Conservation (phyloP, 1,284 basidiomycete genomes). For the Sanghuangporus baumii region DNA sequence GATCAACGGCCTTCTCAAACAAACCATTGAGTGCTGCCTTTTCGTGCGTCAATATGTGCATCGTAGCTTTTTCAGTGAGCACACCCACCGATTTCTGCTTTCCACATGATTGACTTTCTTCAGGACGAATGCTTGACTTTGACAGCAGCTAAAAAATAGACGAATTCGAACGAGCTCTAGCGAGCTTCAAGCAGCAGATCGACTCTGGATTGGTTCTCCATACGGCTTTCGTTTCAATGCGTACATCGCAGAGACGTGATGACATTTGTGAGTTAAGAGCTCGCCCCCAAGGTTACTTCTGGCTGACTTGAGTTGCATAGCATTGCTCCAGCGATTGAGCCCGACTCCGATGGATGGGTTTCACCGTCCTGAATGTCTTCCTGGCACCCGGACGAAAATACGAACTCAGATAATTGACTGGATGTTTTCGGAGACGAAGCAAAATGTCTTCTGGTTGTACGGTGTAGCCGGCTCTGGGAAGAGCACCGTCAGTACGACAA, state of each 20-base stretch:
- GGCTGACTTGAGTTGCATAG: neutral
- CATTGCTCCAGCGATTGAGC: neutral
- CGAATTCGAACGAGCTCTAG: neutral
- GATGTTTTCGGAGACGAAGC: neutral
- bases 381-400: neutral
- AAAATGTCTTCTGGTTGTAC: neutral
- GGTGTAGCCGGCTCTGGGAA: slow-evolving; percentile 20
- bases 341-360: neutral
- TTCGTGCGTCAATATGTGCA: neutral
- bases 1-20: neutral
- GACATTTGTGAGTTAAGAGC: neutral
- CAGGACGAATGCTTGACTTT: neutral
- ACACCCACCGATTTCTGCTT: too few species aligned
- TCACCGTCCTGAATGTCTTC: neutral
- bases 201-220: neutral
- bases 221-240: neutral
- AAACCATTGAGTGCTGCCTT: neutral
- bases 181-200: neutral
- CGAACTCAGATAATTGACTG: neutral
- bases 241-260: neutral
- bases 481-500: slow-evolving; percentile 22
- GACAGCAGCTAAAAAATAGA: neutral
- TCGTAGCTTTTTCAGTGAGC: neutral
- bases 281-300: neutral
- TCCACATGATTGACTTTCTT: neutral